Evolutionary conservation across 257 asterid genomes (phyloP).

Genomic region (Capsicum pubescens): DNA sequence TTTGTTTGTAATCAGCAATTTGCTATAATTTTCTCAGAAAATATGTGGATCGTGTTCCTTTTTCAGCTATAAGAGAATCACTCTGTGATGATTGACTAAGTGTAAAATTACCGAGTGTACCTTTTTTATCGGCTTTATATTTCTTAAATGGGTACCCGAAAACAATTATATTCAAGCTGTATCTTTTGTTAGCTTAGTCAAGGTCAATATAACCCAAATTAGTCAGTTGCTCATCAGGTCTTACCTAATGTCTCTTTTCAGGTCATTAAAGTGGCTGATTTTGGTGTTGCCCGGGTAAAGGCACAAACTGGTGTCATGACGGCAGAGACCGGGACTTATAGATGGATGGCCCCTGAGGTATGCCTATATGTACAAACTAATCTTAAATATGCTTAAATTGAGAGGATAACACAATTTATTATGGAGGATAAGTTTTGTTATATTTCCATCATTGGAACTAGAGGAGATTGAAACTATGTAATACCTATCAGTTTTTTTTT

Average conservation of each 20-base stretch:
- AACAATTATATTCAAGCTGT: not conserved
- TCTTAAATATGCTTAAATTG: not conserved
- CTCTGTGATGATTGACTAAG: not conserved
- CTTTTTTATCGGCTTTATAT: conserved; percentile 13
- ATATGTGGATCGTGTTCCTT: not conserved
- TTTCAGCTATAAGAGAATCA: not conserved
- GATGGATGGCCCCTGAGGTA: conserved; percentile 99
- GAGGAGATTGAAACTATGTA: not conserved
- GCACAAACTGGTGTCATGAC: conserved; percentile 98
- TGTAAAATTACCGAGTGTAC: not conserved
- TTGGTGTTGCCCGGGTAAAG: conserved; percentile 98
- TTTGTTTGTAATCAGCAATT: not conserved
- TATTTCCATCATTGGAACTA: conserved; percentile 14
- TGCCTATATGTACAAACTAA: conserved; percentile 21
- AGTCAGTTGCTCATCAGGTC: not conserved
- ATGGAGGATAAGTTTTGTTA: not conserved
- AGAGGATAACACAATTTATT: not conserved
- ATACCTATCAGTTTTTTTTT: not conserved
- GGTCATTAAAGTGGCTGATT: conserved; percentile 99
- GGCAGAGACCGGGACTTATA: conserved; percentile 97
- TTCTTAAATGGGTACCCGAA: not conserved
- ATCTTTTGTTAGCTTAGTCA: conserved; percentile 8
- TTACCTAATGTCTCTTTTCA: conserved; percentile 36
- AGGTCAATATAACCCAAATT: no score
- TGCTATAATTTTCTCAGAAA: not conserved